Conservation (phyloP, 331 rosid genomes). For the Erythrophleum ivorense region DNA sequence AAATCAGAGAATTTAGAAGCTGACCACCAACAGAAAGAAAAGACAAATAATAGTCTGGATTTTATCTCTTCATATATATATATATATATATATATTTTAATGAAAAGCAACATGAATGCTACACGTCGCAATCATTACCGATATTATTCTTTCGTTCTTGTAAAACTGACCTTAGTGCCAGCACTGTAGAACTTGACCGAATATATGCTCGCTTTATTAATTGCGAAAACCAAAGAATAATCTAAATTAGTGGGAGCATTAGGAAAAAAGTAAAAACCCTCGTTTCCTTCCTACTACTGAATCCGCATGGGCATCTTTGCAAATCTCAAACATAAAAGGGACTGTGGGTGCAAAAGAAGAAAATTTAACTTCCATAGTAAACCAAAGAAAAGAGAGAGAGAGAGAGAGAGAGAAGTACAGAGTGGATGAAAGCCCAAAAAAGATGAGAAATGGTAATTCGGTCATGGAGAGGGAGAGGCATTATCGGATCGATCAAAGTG, state of each 20-base stretch:
- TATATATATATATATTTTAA: neutral
- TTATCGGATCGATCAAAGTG: conserved; percentile 87
- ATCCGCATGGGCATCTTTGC: conserved; percentile 19
- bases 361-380: conserved; percentile 7
- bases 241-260: neutral
- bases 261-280: neutral
- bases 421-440: neutral
- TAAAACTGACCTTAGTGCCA: conserved; percentile 61
- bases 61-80: neutral
- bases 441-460: neutral
- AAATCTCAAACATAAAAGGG: neutral
- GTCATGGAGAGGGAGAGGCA: conserved; percentile 64
- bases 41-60: neutral
- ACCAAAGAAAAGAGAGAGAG: neutral
- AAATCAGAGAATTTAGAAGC: neutral
- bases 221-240: conserved; percentile 34
- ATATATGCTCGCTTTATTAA: conserved; percentile 49
- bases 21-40: neutral
- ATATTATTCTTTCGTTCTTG: conserved; percentile 57
- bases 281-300: conserved; percentile 8
- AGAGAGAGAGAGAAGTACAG: neutral
- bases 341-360: neutral
- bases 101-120: conserved; percentile 48
- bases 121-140: conserved; percentile 77
- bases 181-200: conserved; percentile 58